Evolutionary conservation across 768 basidiomycete genomes (phyloP).

Genomic region (Leucocoprinus leucothites): DNA sequence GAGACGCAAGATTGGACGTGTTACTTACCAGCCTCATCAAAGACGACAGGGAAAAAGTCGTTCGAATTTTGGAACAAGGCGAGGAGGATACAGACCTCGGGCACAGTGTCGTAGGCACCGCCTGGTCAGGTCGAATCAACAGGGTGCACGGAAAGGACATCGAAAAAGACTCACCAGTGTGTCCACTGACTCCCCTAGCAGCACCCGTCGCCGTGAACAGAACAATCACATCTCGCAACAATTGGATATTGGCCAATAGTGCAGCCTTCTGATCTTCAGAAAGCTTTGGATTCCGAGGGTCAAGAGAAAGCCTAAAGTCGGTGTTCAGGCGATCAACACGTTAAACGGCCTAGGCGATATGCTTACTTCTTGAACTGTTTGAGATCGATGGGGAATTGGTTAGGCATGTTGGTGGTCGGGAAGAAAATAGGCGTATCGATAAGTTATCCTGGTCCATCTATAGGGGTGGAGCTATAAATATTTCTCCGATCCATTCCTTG

Average conservation of each 20-base stretch:
- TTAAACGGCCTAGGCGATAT: not conserved
- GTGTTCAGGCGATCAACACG: conserved; percentile 7
- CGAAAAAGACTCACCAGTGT: conserved; percentile 52
- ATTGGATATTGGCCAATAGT: conserved; percentile 69
- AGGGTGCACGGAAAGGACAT: not conserved
- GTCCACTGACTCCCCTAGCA: conserved; percentile 83
- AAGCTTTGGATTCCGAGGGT: conserved; percentile 63
- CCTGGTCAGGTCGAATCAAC: conserved; percentile 28
- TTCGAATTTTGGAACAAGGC: conserved; percentile 65
- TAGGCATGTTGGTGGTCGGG: conserved; percentile 28
- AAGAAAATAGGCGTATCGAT: not conserved
- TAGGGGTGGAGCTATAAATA: conserved; percentile 8
- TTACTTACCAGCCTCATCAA: conserved; percentile 77
- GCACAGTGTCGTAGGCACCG: conserved; percentile 74
- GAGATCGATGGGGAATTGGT: conserved; percentile 74
- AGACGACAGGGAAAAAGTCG: conserved; percentile 65
- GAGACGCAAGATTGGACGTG: not conserved
- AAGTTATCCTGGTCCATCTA: not conserved
- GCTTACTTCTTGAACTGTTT: conserved; percentile 68
- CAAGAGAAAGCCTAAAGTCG: conserved; percentile 58
- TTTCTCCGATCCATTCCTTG: not conserved
- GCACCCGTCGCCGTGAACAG: conserved; percentile 85
- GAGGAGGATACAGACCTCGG: conserved; percentile 79
- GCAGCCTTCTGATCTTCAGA: conserved; percentile 56
- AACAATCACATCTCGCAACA: conserved; percentile 82